Percentiles rank a stretch among this genome's conserved stretches.
These are phyloP conservation scores for Tylopilus sp. DNA, from an alignment of 1,284 basidiomycete genomes.

Conservation along the genomic window DNA sequence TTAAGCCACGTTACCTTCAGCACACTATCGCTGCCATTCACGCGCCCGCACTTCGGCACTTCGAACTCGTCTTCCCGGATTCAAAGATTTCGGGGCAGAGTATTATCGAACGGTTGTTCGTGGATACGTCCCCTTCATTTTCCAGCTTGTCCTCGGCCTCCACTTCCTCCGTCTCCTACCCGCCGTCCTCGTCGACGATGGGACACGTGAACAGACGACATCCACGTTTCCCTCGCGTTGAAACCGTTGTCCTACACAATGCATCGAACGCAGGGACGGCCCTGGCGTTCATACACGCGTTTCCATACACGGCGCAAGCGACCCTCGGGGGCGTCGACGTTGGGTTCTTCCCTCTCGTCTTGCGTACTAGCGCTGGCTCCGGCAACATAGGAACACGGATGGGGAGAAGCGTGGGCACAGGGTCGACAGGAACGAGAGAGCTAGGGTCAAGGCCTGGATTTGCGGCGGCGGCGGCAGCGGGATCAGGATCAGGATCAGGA, in stretches of 20 bases:
- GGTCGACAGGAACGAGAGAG: background rate
- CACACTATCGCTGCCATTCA: slow-evolving; percentile 29
- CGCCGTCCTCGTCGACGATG: background rate
- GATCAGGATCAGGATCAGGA: slow-evolving; percentile 4
- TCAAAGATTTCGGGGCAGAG: slow-evolving; percentile 29
- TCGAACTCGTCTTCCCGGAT: slow-evolving; percentile 34
- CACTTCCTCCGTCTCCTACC: slow-evolving; percentile 4
- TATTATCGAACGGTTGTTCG: slow-evolving; percentile 20
- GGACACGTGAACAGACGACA: slow-evolving; percentile 8
- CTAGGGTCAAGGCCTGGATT: background rate
- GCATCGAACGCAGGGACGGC: slow-evolving; percentile 24
- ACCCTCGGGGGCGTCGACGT: slow-evolving; percentile 30
- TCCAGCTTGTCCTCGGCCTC: slow-evolving; percentile 2
- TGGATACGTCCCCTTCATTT: slow-evolving; percentile 7
- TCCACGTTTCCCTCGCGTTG: slow-evolving; percentile 26
- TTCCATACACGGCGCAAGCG: slow-evolving; percentile 18
- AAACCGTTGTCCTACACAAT: slow-evolving; percentile 29
- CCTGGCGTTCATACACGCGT: slow-evolving; percentile 27
- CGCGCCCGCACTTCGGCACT: slow-evolving; percentile 30
- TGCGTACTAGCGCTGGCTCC: slow-evolving; percentile 8
- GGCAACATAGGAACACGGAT: background rate
- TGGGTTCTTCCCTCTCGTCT: slow-evolving; percentile 18
- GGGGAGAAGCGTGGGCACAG: background rate
- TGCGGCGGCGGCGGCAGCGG: too few species aligned
- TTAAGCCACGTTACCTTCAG: slow-evolving; percentile 34